Evolutionary conservation across 306 rosid genomes (phyloP).

Genomic region (Myrica gale): DNA sequence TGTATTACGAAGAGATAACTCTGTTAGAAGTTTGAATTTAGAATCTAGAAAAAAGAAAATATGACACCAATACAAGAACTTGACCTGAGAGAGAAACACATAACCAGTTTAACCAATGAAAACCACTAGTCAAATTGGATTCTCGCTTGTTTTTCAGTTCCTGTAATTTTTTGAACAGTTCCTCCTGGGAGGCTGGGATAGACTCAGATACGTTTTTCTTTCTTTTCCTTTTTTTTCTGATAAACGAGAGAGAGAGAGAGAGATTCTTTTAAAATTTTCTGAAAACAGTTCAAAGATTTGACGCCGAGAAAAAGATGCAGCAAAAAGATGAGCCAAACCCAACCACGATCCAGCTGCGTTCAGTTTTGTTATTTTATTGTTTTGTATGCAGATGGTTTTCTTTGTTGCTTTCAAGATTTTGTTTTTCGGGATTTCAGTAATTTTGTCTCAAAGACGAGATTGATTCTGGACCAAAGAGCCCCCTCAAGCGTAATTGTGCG

Average conservation of each 20-base stretch:
- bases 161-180: background rate
- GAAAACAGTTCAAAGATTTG: constrained; percentile 2
- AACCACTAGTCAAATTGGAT: too few species aligned
- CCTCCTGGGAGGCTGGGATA: too few species aligned
- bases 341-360: background rate
- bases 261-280: background rate
- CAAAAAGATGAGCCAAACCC: background rate
- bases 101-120: constrained; percentile 11
- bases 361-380: background rate
- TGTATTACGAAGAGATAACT: constrained; percentile 33
- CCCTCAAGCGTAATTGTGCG: constrained; percentile 14
- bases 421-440: constrained; percentile 19
- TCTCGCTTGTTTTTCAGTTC: background rate
- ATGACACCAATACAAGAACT: constrained; percentile 13
- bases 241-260: constrained; percentile 1
- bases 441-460: constrained; percentile 25
- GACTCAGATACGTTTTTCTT: too few species aligned
- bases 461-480: constrained; percentile 29
- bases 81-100: constrained; percentile 17
- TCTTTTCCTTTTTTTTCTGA: too few species aligned
- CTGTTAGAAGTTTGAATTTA: background rate
- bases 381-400: background rate
- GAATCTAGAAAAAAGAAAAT: background rate
- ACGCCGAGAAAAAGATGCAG: constrained; percentile 2
- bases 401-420: background rate